These are phyloP conservation scores for Pyrenula aspistea DNA, from an alignment of 495 filamentous ascomycete species.

Conservation along the genomic window DNA sequence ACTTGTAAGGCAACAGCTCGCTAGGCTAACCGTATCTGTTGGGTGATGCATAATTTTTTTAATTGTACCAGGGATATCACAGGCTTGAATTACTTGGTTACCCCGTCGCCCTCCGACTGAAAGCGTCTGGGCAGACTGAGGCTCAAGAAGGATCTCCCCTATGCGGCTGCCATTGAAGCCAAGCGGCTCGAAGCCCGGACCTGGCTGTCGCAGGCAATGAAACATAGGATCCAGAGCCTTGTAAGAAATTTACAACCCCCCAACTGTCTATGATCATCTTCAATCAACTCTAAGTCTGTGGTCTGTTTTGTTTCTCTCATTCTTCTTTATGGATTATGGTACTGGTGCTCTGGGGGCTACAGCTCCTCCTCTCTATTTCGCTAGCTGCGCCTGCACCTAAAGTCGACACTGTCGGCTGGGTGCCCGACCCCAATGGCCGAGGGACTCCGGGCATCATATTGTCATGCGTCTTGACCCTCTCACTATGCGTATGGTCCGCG, in stretches of 20 bases:
- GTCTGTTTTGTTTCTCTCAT: background rate
- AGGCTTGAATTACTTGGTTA: background rate
- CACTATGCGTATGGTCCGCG: slow-evolving; percentile 7
- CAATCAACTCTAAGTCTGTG: background rate
- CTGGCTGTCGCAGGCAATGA: background rate
- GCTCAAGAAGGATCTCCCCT: background rate
- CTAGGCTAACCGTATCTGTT: too few species aligned
- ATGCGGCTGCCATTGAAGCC: background rate
- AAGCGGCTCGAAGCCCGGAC: background rate
- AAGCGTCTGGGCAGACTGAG: background rate
- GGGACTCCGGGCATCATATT: slow-evolving; percentile 7
- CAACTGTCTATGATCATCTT: too few species aligned
- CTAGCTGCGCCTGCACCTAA: background rate
- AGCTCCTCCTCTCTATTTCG: background rate
- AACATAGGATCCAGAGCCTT: background rate
- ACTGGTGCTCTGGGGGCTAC: background rate
- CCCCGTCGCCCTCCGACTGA: background rate
- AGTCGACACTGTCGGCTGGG: background rate
- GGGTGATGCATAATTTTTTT: background rate
- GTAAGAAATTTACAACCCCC: background rate
- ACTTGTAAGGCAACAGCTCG: too few species aligned
- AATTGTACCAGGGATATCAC: background rate
- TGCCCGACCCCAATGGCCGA: slow-evolving; percentile 6
- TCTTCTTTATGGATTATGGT: background rate
- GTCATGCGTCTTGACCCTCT: slow-evolving; percentile 7